Conservation (phyloP, 306 rosid species). For the Coriaria nepalensis region DNA sequence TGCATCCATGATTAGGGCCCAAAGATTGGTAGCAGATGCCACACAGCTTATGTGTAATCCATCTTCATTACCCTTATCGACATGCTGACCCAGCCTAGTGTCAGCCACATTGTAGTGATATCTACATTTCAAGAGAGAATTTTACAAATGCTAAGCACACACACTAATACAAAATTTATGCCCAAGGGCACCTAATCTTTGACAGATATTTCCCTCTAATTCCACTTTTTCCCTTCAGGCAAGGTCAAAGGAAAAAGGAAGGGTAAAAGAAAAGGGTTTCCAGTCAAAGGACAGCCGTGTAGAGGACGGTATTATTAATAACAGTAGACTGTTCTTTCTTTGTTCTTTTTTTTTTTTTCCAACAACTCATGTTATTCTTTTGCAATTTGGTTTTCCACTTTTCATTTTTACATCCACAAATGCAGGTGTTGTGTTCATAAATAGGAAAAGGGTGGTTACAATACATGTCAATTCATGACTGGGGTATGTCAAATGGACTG, state of each 20-base stretch:
- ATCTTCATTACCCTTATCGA: constrained; percentile 90
- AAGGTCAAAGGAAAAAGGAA: too few relatives aligned
- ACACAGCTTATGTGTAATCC: constrained; percentile 82
- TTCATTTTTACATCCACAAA: too few relatives aligned
- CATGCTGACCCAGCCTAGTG: constrained; percentile 70
- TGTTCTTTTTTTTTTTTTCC: too few relatives aligned
- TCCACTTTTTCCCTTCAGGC: too few relatives aligned
- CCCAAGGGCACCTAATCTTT: not conserved
- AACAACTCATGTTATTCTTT: too few relatives aligned
- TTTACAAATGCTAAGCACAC: constrained; percentile 16
- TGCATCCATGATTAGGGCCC: constrained; percentile 95
- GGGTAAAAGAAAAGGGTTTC: too few relatives aligned
- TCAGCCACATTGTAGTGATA: constrained; percentile 93
- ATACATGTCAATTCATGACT: not conserved
- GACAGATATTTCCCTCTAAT: too few relatives aligned
- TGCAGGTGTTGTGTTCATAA: too few relatives aligned
- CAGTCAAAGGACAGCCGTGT: too few relatives aligned
- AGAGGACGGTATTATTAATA: too few relatives aligned
- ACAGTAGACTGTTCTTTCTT: too few relatives aligned
- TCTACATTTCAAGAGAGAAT: constrained; percentile 28
- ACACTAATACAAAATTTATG: not conserved
- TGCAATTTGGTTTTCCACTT: too few relatives aligned
- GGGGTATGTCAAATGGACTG: constrained; percentile 7
- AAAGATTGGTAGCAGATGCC: constrained; percentile 58
- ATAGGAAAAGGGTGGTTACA: not conserved